Base-by-base conservation (phyloP, 2,329 filamentous ascomycete genomes). In the Stemphylium lycopersici region DNA sequence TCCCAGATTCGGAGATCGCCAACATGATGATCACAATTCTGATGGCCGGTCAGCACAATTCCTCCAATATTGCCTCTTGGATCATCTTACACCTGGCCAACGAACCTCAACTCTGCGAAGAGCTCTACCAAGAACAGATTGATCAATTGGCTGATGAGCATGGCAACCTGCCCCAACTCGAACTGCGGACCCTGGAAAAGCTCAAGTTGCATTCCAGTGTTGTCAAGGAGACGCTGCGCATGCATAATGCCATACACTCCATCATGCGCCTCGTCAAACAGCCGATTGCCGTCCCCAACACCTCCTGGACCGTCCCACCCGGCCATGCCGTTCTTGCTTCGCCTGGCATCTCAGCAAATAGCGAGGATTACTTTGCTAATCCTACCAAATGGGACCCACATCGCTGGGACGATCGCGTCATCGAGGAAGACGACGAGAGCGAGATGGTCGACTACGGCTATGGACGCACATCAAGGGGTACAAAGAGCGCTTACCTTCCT, bases 401-500 rank as follows among this genome's bases (percentile, higher is more conserved):
- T 41, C 39, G 39, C 39, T 41, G 39, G 39, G 39, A 41, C 22
- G 39, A 41, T 13, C 39, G 22, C 39, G 24, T 29, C 22, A 41
- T 41, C n/a, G 39, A 41, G 22, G 39, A 41, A 41, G 39, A 41
- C 15, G 22, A 41, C 15, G 39, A 41, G 39, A 41, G 39, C 22
- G 39, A 41, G 39, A 41, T 41, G 39, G 22, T 41, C 12, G 39
- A 41, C 39, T 41, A 41, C n/a, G 39, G 39, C 12, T 41, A 41
- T 10, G 39, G 39, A 16, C 39, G 39, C 22, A 41, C 20, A 26
- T 41, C 39, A 26, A 41, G 22, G 39, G 39, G 39, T 31, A 41
- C 39, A 41, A 41, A 41, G 49, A 93, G 90, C 50, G 91, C 92
- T 0, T 96, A 96, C 74, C 84, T 96, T 46, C 92, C 92, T 2